A percentile compares a stretch with the other conserved stretches of the same genome.
phyloP scores from a whole-genome alignment of 164 flowering plant genomes.

The Tetracentron sinense region DNA sequence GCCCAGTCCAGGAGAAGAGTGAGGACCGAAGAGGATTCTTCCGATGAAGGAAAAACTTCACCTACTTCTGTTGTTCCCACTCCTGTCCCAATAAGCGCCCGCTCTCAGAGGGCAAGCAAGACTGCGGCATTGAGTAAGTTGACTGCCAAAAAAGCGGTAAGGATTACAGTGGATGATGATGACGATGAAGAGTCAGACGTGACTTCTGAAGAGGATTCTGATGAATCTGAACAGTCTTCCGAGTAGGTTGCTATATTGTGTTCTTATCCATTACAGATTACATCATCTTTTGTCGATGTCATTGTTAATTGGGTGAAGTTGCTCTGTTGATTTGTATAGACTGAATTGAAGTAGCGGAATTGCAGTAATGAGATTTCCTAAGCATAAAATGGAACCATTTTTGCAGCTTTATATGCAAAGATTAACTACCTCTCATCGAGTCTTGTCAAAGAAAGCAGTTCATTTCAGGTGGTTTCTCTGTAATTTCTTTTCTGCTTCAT shows the following conservation, averaged over 20 bases:
- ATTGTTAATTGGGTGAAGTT: background rate
- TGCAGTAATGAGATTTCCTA: too few relatives aligned
- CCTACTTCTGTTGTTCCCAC: slow-evolving; percentile 37
- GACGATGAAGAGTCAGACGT: slow-evolving; percentile 54
- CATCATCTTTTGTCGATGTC: background rate
- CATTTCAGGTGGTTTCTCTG: too few relatives aligned
- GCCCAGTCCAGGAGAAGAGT: slow-evolving; percentile 47
- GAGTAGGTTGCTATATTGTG: background rate
- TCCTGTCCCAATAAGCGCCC: slow-evolving; percentile 25
- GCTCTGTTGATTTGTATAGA: background rate
- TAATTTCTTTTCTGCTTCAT: too few relatives aligned
- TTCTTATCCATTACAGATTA: background rate
- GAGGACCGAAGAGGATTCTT: slow-evolving; percentile 39
- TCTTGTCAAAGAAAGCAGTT: too few relatives aligned
- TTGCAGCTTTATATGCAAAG: too few relatives aligned
- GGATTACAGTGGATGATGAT: slow-evolving; percentile 29
- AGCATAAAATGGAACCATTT: too few relatives aligned
- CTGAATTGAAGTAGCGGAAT: background rate
- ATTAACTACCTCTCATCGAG: too few relatives aligned
- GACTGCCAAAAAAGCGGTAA: slow-evolving; percentile 26
- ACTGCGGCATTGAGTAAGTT: slow-evolving; percentile 77
- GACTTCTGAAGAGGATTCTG: slow-evolving; percentile 61
- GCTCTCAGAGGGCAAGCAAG: slow-evolving; percentile 94
- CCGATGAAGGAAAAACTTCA: slow-evolving; percentile 53
- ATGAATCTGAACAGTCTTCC: slow-evolving; percentile 27